phyloP scores from a whole-genome alignment of 148 eudicot species.

The Rhododendron henanense region DNA sequence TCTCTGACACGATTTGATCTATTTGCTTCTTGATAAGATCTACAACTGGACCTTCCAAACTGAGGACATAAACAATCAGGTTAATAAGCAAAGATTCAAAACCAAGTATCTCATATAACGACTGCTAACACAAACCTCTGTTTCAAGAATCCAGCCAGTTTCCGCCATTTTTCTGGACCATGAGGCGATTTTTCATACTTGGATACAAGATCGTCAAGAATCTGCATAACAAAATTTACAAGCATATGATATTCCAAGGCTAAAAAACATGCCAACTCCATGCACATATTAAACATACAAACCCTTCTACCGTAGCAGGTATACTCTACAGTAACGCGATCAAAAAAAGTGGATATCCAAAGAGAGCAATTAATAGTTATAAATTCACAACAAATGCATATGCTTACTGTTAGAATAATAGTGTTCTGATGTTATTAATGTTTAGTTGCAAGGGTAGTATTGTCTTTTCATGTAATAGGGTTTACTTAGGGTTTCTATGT shows the following conservation, averaged over 20 bases:
- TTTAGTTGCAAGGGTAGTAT: no score
- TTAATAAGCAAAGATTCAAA: slow-evolving; percentile 12
- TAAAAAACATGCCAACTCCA: background rate
- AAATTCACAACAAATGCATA: background rate
- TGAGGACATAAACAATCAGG: slow-evolving; percentile 18
- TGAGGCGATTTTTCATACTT: slow-evolving; percentile 73
- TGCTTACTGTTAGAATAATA: no score
- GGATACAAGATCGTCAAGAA: slow-evolving; percentile 62
- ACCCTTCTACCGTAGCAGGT: background rate
- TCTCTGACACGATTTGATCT: slow-evolving; percentile 76
- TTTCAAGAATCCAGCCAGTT: slow-evolving; percentile 56
- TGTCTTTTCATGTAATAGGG: no score
- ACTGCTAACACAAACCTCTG: slow-evolving; percentile 55
- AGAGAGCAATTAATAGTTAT: background rate
- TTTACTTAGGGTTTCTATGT: no score
- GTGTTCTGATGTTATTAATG: no score
- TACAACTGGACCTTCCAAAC: slow-evolving; percentile 89
- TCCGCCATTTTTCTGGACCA: slow-evolving; percentile 95
- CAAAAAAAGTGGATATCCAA: background rate
- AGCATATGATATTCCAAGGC: background rate
- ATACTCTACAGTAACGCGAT: background rate
- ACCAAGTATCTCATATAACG: background rate
- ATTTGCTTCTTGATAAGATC: slow-evolving; percentile 87
- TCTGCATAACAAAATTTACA: slow-evolving; percentile 31
- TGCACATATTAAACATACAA: background rate